phyloP scores from a whole-genome alignment of 108 stramenopile genomes.

The Chaetoceros muelleri region DNA sequence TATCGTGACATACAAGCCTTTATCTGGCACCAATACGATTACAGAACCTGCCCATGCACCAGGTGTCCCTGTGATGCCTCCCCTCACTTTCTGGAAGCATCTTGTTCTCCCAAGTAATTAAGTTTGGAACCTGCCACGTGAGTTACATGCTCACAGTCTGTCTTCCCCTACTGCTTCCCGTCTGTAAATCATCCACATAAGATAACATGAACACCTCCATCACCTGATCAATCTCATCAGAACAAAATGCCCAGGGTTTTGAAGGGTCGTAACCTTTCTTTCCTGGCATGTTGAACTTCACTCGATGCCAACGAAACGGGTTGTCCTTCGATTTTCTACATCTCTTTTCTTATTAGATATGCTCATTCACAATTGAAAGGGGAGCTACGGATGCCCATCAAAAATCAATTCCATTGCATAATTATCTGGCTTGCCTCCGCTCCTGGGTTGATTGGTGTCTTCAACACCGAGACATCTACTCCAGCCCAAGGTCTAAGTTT shows the following conservation, averaged over 20 bases:
- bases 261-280: conserved; percentile 13
- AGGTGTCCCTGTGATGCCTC: conserved; percentile 5
- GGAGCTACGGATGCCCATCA: too few species aligned
- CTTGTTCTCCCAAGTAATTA: not conserved
- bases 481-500: conserved; percentile 9
- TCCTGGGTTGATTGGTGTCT: too few species aligned
- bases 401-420: conserved; percentile 16
- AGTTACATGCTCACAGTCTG: too few species aligned
- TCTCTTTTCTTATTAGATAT: conserved; percentile 6
- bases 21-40: too few species aligned
- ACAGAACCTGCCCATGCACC: conserved; percentile 40
- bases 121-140: too few species aligned
- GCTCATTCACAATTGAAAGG: conserved; percentile 13
- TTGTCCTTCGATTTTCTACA: conserved; percentile 5
- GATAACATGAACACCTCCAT: too few species aligned
- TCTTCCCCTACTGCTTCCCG: too few species aligned
- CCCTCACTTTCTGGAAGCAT: conserved; percentile 18
- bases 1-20: conserved; percentile 6
- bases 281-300: conserved; percentile 26
- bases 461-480: conserved; percentile 6
- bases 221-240: too few species aligned
- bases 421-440: too few species aligned
- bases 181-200: too few species aligned
- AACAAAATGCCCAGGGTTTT: conserved; percentile 22
- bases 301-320: conserved; percentile 18